Evolutionary conservation across 208 protist genomes (phyloP), one percentile per base, ranked within the genome.

Genomic region (Vickermania ingenoplastis): DNA sequence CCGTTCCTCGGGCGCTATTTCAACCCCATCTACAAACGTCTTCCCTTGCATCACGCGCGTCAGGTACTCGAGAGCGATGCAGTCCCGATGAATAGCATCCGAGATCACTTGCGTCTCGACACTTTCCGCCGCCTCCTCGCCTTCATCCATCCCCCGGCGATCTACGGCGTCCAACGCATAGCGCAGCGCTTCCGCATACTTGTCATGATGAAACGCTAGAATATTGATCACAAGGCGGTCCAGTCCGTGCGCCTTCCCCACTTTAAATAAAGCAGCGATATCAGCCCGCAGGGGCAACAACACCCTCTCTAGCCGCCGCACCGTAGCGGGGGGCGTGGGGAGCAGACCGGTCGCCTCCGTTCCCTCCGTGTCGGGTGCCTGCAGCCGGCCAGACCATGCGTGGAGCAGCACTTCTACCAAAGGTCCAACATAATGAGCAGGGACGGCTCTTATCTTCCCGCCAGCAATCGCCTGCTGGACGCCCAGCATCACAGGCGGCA

Each of bases 121-220:
- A n/a, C n/a, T n/a, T n/a, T n/a, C n/a, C n/a, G n/a, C n/a, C n/a
- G n/a, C n/a, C n/a, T n/a, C n/a, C n/a, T n/a, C n/a, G n/a, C n/a
- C n/a, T n/a, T n/a, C n/a, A n/a, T n/a, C n/a, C n/a, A n/a, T n/a
- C n/a, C n/a, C n/a, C n/a, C n/a, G n/a, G n/a, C n/a, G n/a, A n/a
- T n/a, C n/a, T n/a, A n/a, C n/a, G n/a, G n/a, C n/a, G n/a, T n/a
- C n/a, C n/a, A n/a, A n/a, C 2, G 74, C 75, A 26, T 62, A 69
- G 26, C 59, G 68, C n/a, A 92, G 66, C 0, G 85, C 85, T n/a
- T 80, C 69, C 2, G 63, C 70, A 50, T 85, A 89, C 50, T 68
- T 26, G 25, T 68, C 41, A 41, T 81, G 67, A 25, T 81, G 57
- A 41, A 79, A 63, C 0, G 81, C 86, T 22, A 85, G 58, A 52